These are phyloP conservation scores for Clarireedia hainanense DNA, from an alignment of 2,329 filamentous ascomycete species.

Conservation along the genomic window DNA sequence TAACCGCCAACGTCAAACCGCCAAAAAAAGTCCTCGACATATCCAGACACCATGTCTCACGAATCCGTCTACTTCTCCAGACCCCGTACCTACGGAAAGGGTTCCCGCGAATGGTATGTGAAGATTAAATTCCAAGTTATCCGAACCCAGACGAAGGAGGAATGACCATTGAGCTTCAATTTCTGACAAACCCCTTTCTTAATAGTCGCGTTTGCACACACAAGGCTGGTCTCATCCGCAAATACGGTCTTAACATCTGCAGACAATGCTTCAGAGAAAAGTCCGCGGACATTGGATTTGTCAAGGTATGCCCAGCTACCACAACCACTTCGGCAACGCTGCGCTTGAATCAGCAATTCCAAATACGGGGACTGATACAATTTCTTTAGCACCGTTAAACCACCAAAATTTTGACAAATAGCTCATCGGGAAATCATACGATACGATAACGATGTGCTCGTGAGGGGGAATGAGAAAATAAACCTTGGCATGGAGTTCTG, in stretches of 20 bases:
- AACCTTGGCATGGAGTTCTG: constrained; percentile 12
- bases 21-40: constrained; percentile 21
- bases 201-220: constrained; percentile 79
- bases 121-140: not conserved
- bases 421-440: constrained; percentile 3
- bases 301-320: constrained; percentile 48
- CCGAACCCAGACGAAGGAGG: not conserved
- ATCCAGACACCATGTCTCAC: constrained; percentile 60
- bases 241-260: constrained; percentile 93
- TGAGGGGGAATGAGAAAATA: not conserved
- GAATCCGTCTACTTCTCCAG: constrained; percentile 99
- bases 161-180: not conserved
- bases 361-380: constrained; percentile 3
- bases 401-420: constrained; percentile 1
- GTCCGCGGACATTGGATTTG: constrained; percentile 64
- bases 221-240: constrained; percentile 98
- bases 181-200: constrained; percentile 11
- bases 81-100: constrained; percentile 95
- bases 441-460: constrained; percentile 4
- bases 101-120: constrained; percentile 83
- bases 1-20: constrained; percentile 5
- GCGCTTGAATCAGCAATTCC: not conserved
- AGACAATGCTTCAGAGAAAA: constrained; percentile 74
- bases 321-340: not conserved
- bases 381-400: constrained; percentile 24